phyloP scores from a whole-genome alignment of 2,329 filamentous ascomycete species.

The Chaetomiaceae sp. region DNA sequence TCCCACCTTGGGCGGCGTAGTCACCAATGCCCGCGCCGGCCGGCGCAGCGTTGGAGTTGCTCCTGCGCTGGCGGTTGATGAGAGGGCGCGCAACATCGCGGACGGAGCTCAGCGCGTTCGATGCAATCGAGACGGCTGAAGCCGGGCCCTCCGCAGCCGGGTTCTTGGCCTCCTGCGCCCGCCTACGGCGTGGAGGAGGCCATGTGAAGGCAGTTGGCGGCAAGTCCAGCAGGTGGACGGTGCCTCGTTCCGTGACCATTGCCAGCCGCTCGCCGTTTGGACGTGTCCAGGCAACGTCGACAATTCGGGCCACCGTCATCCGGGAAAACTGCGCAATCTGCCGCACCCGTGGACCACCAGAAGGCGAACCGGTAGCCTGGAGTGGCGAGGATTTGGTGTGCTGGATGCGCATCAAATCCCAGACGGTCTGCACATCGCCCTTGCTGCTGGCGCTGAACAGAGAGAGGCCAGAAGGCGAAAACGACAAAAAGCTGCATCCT shows the following conservation, averaged over 20 bases:
- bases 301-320: slow-evolving; percentile 84
- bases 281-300: slow-evolving; percentile 84
- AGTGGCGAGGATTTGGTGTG: slow-evolving; percentile 58
- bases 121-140: slow-evolving; percentile 63
- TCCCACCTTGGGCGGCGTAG: slow-evolving; percentile 64
- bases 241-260: slow-evolving; percentile 91
- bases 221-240: slow-evolving; percentile 86
- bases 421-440: slow-evolving; percentile 77
- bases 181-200: slow-evolving; percentile 66
- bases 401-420: slow-evolving; percentile 69
- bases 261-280: slow-evolving; percentile 79
- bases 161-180: slow-evolving; percentile 40
- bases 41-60: slow-evolving; percentile 40
- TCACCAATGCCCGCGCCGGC: slow-evolving; percentile 48
- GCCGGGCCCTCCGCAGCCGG: slow-evolving; percentile 46
- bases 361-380: slow-evolving; percentile 44
- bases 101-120: slow-evolving; percentile 65
- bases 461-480: slow-evolving; percentile 68
- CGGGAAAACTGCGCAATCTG: slow-evolving; percentile 86
- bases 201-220: slow-evolving; percentile 78
- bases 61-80: slow-evolving; percentile 51
- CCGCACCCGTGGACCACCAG: slow-evolving; percentile 61
- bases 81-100: slow-evolving; percentile 63
- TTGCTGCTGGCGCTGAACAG: slow-evolving; percentile 78
- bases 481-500: slow-evolving; percentile 76